Conservation (phyloP, 1,284 basidiomycete species). For the Boletellus dicymbophilus region DNA sequence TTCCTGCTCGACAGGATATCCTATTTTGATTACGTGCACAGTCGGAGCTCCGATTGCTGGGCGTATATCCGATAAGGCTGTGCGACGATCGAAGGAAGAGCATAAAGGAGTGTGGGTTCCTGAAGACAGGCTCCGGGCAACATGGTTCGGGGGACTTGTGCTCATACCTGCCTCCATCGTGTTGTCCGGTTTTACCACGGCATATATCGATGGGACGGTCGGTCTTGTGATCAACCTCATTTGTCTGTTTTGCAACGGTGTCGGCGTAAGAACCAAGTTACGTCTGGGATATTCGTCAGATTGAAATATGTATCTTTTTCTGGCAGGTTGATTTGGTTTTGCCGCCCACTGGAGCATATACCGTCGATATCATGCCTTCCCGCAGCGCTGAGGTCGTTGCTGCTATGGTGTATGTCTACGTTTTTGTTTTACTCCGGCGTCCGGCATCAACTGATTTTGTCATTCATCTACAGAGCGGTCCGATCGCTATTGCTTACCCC, state of each 20-base stretch:
- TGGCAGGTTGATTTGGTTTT: constrained; percentile 47
- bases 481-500: constrained; percentile 40
- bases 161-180: constrained; percentile 38
- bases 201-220: no score
- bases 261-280: constrained; percentile 48
- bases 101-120: constrained; percentile 53
- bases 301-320: neutral
- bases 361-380: constrained; percentile 54
- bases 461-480: constrained; percentile 36
- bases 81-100: constrained; percentile 48
- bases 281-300: neutral
- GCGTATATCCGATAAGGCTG: constrained; percentile 50
- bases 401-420: constrained; percentile 37
- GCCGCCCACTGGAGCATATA: constrained; percentile 54
- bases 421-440: neutral
- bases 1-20: neutral
- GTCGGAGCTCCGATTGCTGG: constrained; percentile 58
- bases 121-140: constrained; percentile 60
- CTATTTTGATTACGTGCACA: constrained; percentile 16
- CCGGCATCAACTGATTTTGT: no score
- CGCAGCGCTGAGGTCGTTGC: constrained; percentile 56
- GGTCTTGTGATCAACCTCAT: no score
- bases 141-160: constrained; percentile 45
- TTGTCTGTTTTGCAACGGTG: constrained; percentile 51
- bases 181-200: constrained; percentile 19